Evolutionary conservation across 208 protist species (phyloP).

Genomic region (Eutreptiella sp.): DNA sequence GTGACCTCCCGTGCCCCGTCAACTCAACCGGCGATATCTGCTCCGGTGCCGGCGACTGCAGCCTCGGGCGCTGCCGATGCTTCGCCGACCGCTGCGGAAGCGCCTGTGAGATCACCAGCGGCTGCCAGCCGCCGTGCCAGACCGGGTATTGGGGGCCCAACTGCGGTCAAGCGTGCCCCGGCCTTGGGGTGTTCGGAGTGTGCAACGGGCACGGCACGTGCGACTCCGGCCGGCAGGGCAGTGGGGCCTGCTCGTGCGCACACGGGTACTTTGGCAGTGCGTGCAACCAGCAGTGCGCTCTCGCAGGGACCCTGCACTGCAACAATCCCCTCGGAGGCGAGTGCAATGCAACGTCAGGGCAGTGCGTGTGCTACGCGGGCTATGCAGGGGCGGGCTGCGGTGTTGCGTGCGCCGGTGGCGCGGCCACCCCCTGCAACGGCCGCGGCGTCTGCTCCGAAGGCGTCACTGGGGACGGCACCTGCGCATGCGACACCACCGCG

Average conservation of each 20-base stretch:
- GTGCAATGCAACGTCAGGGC: not conserved
- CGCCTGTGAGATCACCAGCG: too few relatives aligned
- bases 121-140: not conserved
- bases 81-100: too few relatives aligned
- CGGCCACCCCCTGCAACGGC: not conserved
- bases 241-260: constrained; percentile 13
- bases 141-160: constrained; percentile 10
- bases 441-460: not conserved
- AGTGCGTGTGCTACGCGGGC: constrained; percentile 1
- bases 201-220: constrained; percentile 25
- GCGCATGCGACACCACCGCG: not conserved
- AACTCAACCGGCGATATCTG: constrained; percentile 1
- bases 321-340: not conserved
- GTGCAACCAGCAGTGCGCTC: not conserved
- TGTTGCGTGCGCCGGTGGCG: not conserved
- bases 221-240: constrained; percentile 1
- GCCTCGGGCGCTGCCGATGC: too few relatives aligned
- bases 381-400: not conserved
- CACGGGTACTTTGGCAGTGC: not conserved
- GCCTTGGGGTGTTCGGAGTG: constrained; percentile 14
- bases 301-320: not conserved
- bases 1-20: constrained; percentile 15
- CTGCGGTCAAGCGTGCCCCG: constrained; percentile 16
- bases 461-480: constrained; percentile 28
- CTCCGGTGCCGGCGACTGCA: constrained; percentile 18